Evolutionary conservation across 2,329 filamentous ascomycete genomes (phyloP).

Genomic region (Clarireedia homoeocarpa): DNA sequence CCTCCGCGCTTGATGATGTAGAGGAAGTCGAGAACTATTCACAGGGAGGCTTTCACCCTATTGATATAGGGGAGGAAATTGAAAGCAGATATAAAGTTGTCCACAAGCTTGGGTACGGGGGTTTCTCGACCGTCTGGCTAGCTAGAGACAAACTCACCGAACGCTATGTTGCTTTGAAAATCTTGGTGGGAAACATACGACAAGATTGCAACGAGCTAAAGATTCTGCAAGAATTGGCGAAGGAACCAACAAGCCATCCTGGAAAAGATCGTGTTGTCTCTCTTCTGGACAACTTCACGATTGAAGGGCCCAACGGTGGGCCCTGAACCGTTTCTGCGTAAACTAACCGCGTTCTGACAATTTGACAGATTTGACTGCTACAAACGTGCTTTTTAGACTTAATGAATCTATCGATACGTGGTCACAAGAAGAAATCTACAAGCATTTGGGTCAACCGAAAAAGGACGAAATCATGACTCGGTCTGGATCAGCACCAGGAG

Average conservation of each 20-base stretch:
- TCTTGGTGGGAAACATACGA: neutral
- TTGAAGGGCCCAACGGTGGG: conserved; percentile 34
- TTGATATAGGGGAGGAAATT: conserved; percentile 22
- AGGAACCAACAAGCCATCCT: neutral
- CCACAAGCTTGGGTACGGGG: conserved; percentile 34
- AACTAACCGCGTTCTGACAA: no score
- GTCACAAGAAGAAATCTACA: conserved; percentile 7
- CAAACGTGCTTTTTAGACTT: conserved; percentile 1
- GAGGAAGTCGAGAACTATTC: conserved; percentile 11
- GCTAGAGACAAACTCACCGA: conserved; percentile 24
- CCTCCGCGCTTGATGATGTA: neutral
- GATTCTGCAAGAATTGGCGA: neutral
- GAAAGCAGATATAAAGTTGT: conserved; percentile 29
- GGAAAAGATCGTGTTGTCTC: neutral
- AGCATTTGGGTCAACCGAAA: conserved; percentile 10
- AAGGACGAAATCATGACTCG: conserved; percentile 7
- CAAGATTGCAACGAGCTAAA: neutral
- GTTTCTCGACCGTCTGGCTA: conserved; percentile 35
- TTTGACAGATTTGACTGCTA: no score
- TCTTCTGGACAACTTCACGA: conserved; percentile 15
- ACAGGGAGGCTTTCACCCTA: neutral
- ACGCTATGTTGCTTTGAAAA: conserved; percentile 7
- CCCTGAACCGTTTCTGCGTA: no score
- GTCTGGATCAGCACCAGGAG: neutral
- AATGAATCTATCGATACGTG: conserved; percentile 12